These are phyloP conservation scores for Cryphonectria radicalis DNA, from an alignment of 2,329 filamentous ascomycete species.

Conservation along the genomic window DNA sequence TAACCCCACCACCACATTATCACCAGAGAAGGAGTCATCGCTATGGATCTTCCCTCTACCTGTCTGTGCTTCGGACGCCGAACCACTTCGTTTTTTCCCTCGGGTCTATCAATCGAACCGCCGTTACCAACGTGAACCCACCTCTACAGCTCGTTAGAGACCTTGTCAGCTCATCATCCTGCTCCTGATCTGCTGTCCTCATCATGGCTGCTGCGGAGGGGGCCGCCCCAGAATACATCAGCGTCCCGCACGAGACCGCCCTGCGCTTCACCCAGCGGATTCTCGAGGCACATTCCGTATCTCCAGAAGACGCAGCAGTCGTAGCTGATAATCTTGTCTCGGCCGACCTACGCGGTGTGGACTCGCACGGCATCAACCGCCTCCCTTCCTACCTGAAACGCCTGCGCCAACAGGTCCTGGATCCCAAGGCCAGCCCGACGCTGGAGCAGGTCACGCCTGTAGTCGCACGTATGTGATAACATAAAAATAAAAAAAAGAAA, in stretches of 20 bases:
- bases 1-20: background rate
- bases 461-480: slow-evolving; percentile 50
- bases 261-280: slow-evolving; percentile 55
- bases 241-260: slow-evolving; percentile 26
- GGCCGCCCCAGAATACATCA: slow-evolving; percentile 15
- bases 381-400: slow-evolving; percentile 79
- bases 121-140: background rate
- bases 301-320: slow-evolving; percentile 60
- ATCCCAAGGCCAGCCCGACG: slow-evolving; percentile 61
- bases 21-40: background rate
- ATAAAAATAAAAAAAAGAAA: background rate
- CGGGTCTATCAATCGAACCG: background rate
- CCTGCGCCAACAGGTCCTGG: slow-evolving; percentile 70
- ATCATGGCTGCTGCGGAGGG: slow-evolving; percentile 15
- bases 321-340: slow-evolving; percentile 71
- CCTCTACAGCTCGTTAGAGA: background rate
- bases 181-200: background rate
- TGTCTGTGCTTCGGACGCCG: background rate
- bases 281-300: slow-evolving; percentile 64
- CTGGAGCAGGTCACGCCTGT: slow-evolving; percentile 69
- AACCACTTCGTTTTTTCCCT: background rate
- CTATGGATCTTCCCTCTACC: background rate
- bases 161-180: background rate
- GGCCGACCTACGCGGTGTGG: slow-evolving; percentile 78
- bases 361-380: slow-evolving; percentile 79